Conservation (phyloP, 1,284 basidiomycete genomes). For the Trichosporon coremiiforme region DNA sequence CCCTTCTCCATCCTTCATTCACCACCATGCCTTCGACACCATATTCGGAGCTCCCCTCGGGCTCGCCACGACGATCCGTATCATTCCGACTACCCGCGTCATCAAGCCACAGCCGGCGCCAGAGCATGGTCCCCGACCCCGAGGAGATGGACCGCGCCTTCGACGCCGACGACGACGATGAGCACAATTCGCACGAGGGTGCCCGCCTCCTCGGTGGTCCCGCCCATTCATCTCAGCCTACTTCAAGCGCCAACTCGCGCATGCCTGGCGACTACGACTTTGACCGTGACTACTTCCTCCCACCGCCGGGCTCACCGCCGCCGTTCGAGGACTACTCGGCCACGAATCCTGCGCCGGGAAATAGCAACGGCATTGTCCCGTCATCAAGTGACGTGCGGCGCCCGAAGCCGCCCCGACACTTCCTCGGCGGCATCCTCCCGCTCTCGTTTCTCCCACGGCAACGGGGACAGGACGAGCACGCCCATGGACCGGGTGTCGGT, state of each 20-base stretch:
- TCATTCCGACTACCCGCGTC: slow-evolving; percentile 31
- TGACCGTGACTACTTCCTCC: slow-evolving; percentile 67
- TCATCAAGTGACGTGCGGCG: slow-evolving; percentile 53
- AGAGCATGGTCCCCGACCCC: slow-evolving; percentile 45
- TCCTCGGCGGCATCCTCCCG: slow-evolving; percentile 72
- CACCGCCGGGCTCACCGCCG: slow-evolving; percentile 81
- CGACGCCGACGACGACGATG: slow-evolving; percentile 45
- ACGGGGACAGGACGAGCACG: slow-evolving; percentile 34
- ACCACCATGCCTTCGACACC: slow-evolving; percentile 37
- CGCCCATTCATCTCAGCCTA: not conserved
- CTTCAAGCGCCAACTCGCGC: slow-evolving; percentile 20
- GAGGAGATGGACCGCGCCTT: slow-evolving; percentile 57
- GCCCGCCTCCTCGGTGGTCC: slow-evolving; percentile 23
- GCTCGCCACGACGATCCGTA: slow-evolving; percentile 42
- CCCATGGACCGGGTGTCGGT: slow-evolving; percentile 55
- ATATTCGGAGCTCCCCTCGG: slow-evolving; percentile 34
- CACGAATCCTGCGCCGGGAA: slow-evolving; percentile 68
- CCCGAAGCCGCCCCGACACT: slow-evolving; percentile 63
- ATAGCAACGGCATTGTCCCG: slow-evolving; percentile 76
- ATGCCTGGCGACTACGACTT: slow-evolving; percentile 71
- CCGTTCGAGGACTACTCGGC: slow-evolving; percentile 65
- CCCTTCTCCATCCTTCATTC: slow-evolving; percentile 4
- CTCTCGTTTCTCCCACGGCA: slow-evolving; percentile 67
- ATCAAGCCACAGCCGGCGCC: slow-evolving; percentile 25
- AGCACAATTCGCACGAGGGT: slow-evolving; percentile 38